A percentile compares a stretch with the other conserved stretches of the same genome.
Conservation (phyloP, 2,329 filamentous ascomycete genomes). For the Pseudocercospora musae region DNA sequence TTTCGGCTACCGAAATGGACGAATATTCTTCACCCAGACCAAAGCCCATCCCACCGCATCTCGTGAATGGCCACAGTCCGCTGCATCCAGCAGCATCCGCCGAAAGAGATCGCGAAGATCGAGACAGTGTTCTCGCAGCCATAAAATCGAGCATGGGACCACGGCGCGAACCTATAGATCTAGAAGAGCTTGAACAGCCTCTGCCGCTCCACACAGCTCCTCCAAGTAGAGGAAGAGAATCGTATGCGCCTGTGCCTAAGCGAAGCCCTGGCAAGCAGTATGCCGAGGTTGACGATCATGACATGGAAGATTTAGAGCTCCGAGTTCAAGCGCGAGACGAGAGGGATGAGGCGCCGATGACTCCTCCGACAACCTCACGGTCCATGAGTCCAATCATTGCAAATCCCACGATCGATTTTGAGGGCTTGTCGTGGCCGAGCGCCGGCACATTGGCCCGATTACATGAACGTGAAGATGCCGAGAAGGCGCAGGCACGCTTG, state of each 20-base stretch:
- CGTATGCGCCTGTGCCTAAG: constrained; percentile 7
- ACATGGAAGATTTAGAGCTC: constrained; percentile 30
- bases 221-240: constrained; percentile 3
- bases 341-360: constrained; percentile 51
- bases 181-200: constrained; percentile 35
- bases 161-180: constrained; percentile 45
- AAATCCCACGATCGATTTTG: constrained; percentile 52
- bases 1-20: constrained; percentile 40
- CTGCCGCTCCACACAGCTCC: constrained; percentile 6
- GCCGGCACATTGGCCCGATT: constrained; percentile 31
- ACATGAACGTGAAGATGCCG: constrained; percentile 44
- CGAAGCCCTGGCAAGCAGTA: constrained; percentile 27
- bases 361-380: constrained; percentile 53
- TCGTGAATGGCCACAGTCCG: constrained; percentile 56
- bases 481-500: constrained; percentile 56
- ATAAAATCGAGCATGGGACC: constrained; percentile 57
- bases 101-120: constrained; percentile 49
- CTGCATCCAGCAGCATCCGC: constrained; percentile 44
- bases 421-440: constrained; percentile 56
- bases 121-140: constrained; percentile 56
- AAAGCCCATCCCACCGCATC: constrained; percentile 55
- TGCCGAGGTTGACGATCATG: constrained; percentile 47
- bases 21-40: constrained; percentile 35
- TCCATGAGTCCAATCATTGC: constrained; percentile 49
- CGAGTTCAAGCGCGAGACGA: constrained; percentile 46